Conservation (phyloP, 2,329 filamentous ascomycete genomes). For the Fusarium sp. region DNA sequence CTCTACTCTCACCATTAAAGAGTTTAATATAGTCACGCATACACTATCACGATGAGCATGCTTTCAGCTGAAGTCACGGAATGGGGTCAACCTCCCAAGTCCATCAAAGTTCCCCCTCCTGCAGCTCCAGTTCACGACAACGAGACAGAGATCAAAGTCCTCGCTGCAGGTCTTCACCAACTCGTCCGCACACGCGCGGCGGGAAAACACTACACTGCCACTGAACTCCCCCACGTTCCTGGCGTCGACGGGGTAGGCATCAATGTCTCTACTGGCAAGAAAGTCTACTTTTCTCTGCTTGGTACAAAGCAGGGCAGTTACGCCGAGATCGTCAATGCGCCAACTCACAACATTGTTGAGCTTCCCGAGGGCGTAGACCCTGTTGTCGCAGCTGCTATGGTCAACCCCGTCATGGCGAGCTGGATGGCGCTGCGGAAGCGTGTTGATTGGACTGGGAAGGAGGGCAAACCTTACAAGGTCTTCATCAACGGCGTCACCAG, state of each 20-base stretch:
- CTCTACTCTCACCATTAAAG: not conserved
- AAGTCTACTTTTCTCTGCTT: slow-evolving; percentile 57
- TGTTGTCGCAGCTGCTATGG: slow-evolving; percentile 58
- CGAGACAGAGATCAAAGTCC: slow-evolving; percentile 59
- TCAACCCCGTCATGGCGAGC: slow-evolving; percentile 63
- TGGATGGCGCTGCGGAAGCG: slow-evolving; percentile 65
- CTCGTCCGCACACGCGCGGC: slow-evolving; percentile 61
- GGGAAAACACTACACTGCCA: slow-evolving; percentile 62
- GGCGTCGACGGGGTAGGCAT: slow-evolving; percentile 63
- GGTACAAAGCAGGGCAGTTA: slow-evolving; percentile 53
- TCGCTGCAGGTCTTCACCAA: slow-evolving; percentile 61
- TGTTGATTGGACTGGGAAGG: slow-evolving; percentile 41
- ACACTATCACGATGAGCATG: slow-evolving; percentile 37
- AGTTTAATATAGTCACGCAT: not conserved
- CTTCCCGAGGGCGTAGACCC: slow-evolving; percentile 57
- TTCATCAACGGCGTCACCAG: slow-evolving; percentile 63
- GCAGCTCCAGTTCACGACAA: slow-evolving; percentile 46
- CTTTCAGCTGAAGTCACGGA: slow-evolving; percentile 51
- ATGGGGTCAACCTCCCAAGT: slow-evolving; percentile 47
- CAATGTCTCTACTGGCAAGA: slow-evolving; percentile 53
- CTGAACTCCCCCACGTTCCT: slow-evolving; percentile 58
- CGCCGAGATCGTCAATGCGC: slow-evolving; percentile 58
- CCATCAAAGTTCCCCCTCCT: slow-evolving; percentile 45
- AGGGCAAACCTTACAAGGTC: slow-evolving; percentile 53
- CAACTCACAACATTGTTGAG: slow-evolving; percentile 47